Evolutionary conservation across 75 land plant species (phyloP), one percentile per base, ranked within the genome.

Genomic region (Sequoiadendron giganteum): DNA sequence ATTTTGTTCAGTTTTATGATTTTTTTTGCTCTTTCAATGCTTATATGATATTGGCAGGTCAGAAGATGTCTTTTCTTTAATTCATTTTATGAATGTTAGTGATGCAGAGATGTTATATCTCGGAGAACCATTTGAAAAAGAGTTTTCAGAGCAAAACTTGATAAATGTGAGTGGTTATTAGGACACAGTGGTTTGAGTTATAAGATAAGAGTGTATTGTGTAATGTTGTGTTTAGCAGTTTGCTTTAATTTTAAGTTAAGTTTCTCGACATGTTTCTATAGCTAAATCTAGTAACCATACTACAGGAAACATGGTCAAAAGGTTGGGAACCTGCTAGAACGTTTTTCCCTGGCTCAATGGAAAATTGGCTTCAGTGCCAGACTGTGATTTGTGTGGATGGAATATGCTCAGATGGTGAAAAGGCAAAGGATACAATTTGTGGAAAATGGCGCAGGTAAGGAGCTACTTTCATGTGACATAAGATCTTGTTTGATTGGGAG

Each of bases 81-180:
- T 80, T 80, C 83, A 80, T 80, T 80, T 80, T 80, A 80, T 80
- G 83, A 80, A 43, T 80, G 81, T 21, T 80, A 80, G 83, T 80
- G 83, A 80, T 80, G 83, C 83, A 80, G 83, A 80, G 42, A 80
- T 40, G 47, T 80, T 80, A 42, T 80, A 16, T 80, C 21, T 42
- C 48, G 83, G 83, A 80, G 48, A 80, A 42, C 25, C 84, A 3
- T 30, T 81, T 45, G 84, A 45, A 81, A 81, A 38, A n/a, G 84
- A 81, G 13, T 10, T 10, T 45, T 32, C 84, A 45, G 48, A 45
- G 28, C 52, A 45, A 0, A 81, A 81, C 32, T 81, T 81, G 84
- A 42, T 80, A 21, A 80, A 80, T 42, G 83, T 80, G 83, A 80
- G 83, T 80, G 83, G 21, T 42, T 80, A 42, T 80, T 40, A 43